These are phyloP conservation scores for Rhodomyrtus psidioides DNA, from an alignment of 441 rosid species.

Conservation along the genomic window DNA sequence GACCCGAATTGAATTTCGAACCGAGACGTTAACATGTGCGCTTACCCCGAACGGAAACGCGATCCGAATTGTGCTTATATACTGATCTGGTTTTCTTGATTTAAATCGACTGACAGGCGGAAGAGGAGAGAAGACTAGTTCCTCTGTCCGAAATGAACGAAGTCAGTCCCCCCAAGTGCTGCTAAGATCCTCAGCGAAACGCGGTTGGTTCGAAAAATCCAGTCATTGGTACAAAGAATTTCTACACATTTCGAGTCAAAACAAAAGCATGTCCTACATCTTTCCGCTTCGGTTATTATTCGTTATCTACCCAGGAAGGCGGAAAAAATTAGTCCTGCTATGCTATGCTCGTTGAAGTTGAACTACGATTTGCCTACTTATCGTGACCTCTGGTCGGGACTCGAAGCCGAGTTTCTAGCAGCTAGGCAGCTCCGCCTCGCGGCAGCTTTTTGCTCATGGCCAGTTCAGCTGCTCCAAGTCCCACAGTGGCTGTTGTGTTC, in stretches of 20 bases:
- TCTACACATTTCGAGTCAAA: background rate
- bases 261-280: background rate
- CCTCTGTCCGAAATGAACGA: background rate
- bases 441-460: background rate
- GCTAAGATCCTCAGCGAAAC: background rate
- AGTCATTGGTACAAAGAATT: background rate
- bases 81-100: background rate
- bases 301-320: background rate
- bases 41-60: no score
- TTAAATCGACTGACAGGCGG: background rate
- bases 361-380: background rate
- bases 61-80: background rate
- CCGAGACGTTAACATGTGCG: no score
- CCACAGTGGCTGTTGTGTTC: conserved; percentile 26
- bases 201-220: background rate
- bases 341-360: background rate
- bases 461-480: conserved; percentile 34
- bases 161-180: background rate
- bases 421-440: no score
- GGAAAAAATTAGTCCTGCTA: background rate
- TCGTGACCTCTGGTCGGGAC: background rate
- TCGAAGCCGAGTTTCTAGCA: background rate
- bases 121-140: background rate
- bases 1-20: no score
- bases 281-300: background rate